phyloP scores from a whole-genome alignment of 2,329 filamentous ascomycete species.

The Aspergillus clavatus region DNA sequence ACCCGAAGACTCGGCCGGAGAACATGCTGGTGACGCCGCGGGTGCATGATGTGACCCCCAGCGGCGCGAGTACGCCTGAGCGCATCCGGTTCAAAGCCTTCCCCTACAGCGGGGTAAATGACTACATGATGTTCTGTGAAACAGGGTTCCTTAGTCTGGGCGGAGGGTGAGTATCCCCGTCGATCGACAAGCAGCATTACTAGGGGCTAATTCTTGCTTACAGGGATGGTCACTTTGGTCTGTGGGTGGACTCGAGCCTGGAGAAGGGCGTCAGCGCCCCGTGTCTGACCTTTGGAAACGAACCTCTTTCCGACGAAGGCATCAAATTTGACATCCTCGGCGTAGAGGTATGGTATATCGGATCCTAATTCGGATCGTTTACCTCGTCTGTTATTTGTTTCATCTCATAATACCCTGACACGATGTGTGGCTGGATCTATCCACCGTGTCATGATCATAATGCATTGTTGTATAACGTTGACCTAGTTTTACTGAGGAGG shows the following conservation, averaged over 20 bases:
- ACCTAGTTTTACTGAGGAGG: neutral
- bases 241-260: slow-evolving; percentile 86
- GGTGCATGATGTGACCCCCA: slow-evolving; percentile 24
- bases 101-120: slow-evolving; percentile 90
- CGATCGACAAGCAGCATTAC: too few relatives aligned
- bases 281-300: slow-evolving; percentile 92
- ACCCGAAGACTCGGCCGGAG: slow-evolving; percentile 14
- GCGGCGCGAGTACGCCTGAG: slow-evolving; percentile 58
- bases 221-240: slow-evolving; percentile 77
- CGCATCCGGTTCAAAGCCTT: slow-evolving; percentile 94
- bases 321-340: slow-evolving; percentile 87
- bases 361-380: slow-evolving; percentile 44
- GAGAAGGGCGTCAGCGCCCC: slow-evolving; percentile 76
- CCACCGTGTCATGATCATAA: slow-evolving; percentile 7
- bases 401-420: slow-evolving; percentile 9
- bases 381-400: neutral
- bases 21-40: slow-evolving; percentile 15
- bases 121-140: slow-evolving; percentile 95
- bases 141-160: slow-evolving; percentile 78
- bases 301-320: slow-evolving; percentile 86
- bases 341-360: slow-evolving; percentile 90
- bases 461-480: slow-evolving; percentile 1
- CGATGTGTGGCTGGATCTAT: slow-evolving; percentile 10
- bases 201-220: slow-evolving; percentile 8
- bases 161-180: slow-evolving; percentile 54